Base-by-base conservation (phyloP, 768 basidiomycete genomes). In the Boletus sensibilis region DNA sequence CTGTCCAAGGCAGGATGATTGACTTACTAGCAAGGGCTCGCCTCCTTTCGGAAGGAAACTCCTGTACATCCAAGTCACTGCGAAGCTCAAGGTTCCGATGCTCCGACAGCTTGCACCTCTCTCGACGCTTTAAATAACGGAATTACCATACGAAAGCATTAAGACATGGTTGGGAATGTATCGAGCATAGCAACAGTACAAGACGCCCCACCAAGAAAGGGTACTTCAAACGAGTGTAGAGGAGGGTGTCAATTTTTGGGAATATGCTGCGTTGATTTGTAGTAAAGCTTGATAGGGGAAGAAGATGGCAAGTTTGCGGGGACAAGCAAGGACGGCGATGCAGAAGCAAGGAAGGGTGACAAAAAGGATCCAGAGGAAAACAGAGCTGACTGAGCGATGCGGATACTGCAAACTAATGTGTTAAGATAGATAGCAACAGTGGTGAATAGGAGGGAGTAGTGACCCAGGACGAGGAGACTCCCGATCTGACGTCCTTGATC, bases 101-200 rank as follows among this genome's bases (percentile, higher is more conserved):
- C 40, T 58, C 54, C 52, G 54, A 58, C 20, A n/a, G 27, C 38
- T 29, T 43, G 47, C 59, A 53, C 45, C 53, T 51, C 57, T 25
- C 56, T 52, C 52, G 49, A 55, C 34, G 44, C 16, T 68, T 70
- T 61, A 50, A 69, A 69, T 65, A 62, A 68, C 55, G 35, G 41
- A 42, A 69, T 68, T 72, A 72, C 66, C 68, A 73, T 73, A 73
- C 50, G 65, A 70, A 71, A 63, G 60, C 63, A 72, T 72, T 73
- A 73, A 52, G 64, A 72, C 70, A 72, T 71, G 67, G 71, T 3
- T 50, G 64, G 61, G 60, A 63, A 63, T 65, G 64, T 71, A 73
- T 67, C 61, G 64, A 73, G 70, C 70, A 72, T 70, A 56, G 58
- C 56, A 63, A 72, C 64, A 69, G 62, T 70, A 70, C 72, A 73